phyloP scores from a whole-genome alignment of 2,329 filamentous ascomycete genomes.

The Pseudomassariella vexata region DNA sequence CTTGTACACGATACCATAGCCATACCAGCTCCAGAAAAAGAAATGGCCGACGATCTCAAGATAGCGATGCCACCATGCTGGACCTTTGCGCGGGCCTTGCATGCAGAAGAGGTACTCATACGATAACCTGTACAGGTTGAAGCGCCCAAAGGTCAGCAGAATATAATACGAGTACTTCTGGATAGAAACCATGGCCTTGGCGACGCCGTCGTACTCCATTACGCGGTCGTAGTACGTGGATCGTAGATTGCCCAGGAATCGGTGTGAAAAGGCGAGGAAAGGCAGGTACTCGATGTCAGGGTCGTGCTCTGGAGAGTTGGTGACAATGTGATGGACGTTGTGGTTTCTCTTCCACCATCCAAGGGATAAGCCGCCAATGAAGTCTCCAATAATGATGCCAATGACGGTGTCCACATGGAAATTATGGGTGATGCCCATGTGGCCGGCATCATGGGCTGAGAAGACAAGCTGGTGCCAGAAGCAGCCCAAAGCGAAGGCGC shows the following conservation, averaged over 20 bases:
- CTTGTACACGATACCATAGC: slow-evolving; percentile 73
- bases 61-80: slow-evolving; percentile 77
- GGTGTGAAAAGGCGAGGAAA: slow-evolving; percentile 80
- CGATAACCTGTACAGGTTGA: slow-evolving; percentile 80
- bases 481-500: slow-evolving; percentile 69
- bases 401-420: slow-evolving; percentile 80
- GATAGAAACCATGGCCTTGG: slow-evolving; percentile 63
- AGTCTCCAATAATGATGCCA: slow-evolving; percentile 87
- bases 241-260: slow-evolving; percentile 65
- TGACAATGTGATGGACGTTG: slow-evolving; percentile 95
- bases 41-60: slow-evolving; percentile 71
- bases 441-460: slow-evolving; percentile 87
- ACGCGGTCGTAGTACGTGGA: slow-evolving; percentile 80
- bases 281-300: slow-evolving; percentile 92
- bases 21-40: slow-evolving; percentile 85
- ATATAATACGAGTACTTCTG: slow-evolving; percentile 83
- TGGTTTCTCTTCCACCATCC: slow-evolving; percentile 98
- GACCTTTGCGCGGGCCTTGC: slow-evolving; percentile 66
- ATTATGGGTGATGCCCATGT: slow-evolving; percentile 94
- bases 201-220: slow-evolving; percentile 72
- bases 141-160: slow-evolving; percentile 72
- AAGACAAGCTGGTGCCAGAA: slow-evolving; percentile 97
- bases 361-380: slow-evolving; percentile 78
- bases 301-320: slow-evolving; percentile 91
- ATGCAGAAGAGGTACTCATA: slow-evolving; percentile 71